Base-by-base conservation (phyloP, 495 filamentous ascomycete genomes). In the Penicillium coffeae region DNA sequence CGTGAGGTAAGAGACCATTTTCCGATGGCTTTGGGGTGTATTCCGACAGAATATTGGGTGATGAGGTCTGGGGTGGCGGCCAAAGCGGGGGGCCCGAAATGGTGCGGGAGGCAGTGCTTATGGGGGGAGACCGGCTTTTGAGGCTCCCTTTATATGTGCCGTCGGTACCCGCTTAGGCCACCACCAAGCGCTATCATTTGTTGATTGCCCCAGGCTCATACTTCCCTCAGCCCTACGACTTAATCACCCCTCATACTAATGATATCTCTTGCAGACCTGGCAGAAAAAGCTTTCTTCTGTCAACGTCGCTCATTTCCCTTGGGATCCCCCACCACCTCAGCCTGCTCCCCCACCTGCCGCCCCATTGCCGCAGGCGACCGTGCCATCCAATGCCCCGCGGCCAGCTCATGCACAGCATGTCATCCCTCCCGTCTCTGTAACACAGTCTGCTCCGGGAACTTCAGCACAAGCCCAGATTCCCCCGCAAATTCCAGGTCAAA, bases 301-400 rank as follows among this genome's bases (percentile, higher is more conserved):
- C 39, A 78, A 85, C 38, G 80, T 95, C 51, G 94, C 91, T 43
- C 73, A 81, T 33, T 97, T 96, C 69, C 94, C 94, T 18, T 99
- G 94, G 94, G 94, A 97, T 60, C 93, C 93, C 47, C 58, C 80
- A 43, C 70, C 68, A n/a, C 72, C 66, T 12, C 73, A 73, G 51
- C 64, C 70, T 34, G 34, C 51, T 44, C 77, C 69, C 39, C 78
- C 66, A 48, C 62, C 58, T 37, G 55, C 74, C 42, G 62, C 65
- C 15, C 68, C 68, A 32, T 69, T 69, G 45, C 66, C 75, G 21
- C 54, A 72, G 27, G 53, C 72, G 16, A 80, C 81, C 9, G 75
- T 85, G 5, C 83, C 82, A 21, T 85, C 83, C 18, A 86, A 85
- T 61, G 76, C 71, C 44, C 71, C 73, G 44, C 69, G 70, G 35